A percentile compares a stretch with the other conserved stretches of the same genome.
Evolutionary conservation across 805 yeast species (phyloP).

Genomic region (Allodekkera sacchari): DNA sequence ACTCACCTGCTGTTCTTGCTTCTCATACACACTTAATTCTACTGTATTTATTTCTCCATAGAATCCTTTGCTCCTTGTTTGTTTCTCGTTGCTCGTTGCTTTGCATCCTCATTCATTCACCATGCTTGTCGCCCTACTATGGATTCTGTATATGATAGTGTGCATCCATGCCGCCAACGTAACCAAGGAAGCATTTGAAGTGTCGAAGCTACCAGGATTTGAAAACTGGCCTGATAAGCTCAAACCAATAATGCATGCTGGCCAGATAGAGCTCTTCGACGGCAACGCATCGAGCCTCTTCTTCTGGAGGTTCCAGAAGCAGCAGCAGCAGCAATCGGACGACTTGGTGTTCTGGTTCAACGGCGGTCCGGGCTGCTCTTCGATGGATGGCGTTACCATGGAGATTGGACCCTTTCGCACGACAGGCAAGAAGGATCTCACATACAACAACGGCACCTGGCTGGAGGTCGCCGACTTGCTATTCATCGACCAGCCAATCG

Average conservation of each 20-base stretch:
- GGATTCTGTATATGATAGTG: too few relatives aligned
- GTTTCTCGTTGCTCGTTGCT: too few relatives aligned
- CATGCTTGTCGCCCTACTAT: too few relatives aligned
- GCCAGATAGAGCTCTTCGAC: conserved; percentile 51
- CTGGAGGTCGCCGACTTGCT: conserved; percentile 67
- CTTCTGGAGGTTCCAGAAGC: conserved; percentile 60
- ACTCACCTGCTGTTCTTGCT: too few relatives aligned
- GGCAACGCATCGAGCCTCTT: conserved; percentile 53
- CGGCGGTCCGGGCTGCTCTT: conserved; percentile 98
- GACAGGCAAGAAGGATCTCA: conserved; percentile 30
- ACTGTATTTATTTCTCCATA: too few relatives aligned
- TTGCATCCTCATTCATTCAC: too few relatives aligned
- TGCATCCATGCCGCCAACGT: too few relatives aligned
- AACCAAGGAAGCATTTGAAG: conserved; percentile 9
- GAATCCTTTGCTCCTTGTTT: too few relatives aligned
- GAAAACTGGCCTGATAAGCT: conserved; percentile 13
- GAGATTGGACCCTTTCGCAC: conserved; percentile 87
- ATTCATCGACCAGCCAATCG: conserved; percentile 91
- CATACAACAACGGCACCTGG: conserved; percentile 74
- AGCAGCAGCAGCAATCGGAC: conserved; percentile 19
- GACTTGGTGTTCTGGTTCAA: conserved; percentile 79
- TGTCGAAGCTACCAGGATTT: conserved; percentile 21
- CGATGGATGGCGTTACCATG: conserved; percentile 94
- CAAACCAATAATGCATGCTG: conserved; percentile 53
- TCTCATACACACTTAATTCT: too few relatives aligned